phyloP scores from a whole-genome alignment of 208 protist species.

The Trypanosoma caninum region DNA sequence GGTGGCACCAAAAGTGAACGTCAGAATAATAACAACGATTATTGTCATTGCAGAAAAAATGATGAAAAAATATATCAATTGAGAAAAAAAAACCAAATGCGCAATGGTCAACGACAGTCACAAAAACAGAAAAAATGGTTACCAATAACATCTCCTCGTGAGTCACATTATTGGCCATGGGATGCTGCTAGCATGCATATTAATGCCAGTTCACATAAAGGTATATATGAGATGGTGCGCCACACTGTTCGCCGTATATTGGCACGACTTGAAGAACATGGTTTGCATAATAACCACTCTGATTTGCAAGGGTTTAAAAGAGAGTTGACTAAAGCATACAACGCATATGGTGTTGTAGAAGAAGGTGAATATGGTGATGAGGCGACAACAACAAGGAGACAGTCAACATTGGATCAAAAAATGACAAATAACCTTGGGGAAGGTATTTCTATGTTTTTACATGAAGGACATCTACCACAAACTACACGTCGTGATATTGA shows the following conservation, averaged over 20 bases:
- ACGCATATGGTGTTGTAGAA: background rate
- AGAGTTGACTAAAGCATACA: background rate
- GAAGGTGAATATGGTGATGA: background rate
- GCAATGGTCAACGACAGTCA: background rate
- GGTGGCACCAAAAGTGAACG: too few species aligned
- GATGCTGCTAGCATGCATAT: constrained; percentile 3
- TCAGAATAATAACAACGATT: too few species aligned
- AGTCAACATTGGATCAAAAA: background rate
- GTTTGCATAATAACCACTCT: constrained; percentile 7
- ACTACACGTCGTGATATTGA: constrained; percentile 10
- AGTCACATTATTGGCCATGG: constrained; percentile 18
- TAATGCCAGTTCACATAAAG: background rate
- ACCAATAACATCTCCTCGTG: constrained; percentile 6
- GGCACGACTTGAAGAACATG: background rate
- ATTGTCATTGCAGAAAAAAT: too few species aligned
- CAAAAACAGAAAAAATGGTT: background rate
- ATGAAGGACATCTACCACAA: background rate
- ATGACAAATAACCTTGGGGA: background rate
- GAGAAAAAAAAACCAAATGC: too few species aligned
- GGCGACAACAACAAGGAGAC: too few species aligned
- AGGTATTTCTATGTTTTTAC: background rate
- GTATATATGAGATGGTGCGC: constrained; percentile 18
- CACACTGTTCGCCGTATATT: constrained; percentile 6
- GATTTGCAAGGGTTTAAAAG: constrained; percentile 10
- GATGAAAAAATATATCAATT: too few species aligned